Evolutionary conservation across 2,329 filamentous ascomycete genomes (phyloP).

Genomic region (Cladophialophora exuberans): DNA sequence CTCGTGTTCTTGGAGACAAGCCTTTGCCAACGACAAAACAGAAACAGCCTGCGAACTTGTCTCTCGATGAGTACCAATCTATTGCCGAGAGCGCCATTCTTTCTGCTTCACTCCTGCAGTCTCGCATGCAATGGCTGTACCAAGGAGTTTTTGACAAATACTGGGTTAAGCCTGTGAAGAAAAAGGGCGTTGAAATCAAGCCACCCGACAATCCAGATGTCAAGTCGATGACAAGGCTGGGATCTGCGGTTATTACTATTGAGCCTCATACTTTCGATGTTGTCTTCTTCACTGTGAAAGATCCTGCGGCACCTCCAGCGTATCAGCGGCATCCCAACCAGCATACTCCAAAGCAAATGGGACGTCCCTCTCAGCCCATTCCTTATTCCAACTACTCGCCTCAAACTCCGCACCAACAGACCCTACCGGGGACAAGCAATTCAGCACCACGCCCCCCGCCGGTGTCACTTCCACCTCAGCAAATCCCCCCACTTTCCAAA

Average conservation of each 20-base stretch:
- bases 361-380: conserved; percentile 7
- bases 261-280: conserved; percentile 67
- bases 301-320: conserved; percentile 44
- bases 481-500: neutral
- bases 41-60: conserved; percentile 53
- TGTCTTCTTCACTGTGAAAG: conserved; percentile 59
- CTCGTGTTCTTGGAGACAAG: conserved; percentile 56
- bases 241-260: conserved; percentile 62
- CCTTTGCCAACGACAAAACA: conserved; percentile 57
- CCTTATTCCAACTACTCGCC: conserved; percentile 41
- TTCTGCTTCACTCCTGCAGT: conserved; percentile 60
- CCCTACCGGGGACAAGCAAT: conserved; percentile 31
- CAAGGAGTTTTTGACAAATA: conserved; percentile 60
- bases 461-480: conserved; percentile 3
- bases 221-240: conserved; percentile 58
- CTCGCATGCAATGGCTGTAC: conserved; percentile 60
- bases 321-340: conserved; percentile 30
- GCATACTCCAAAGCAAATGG: conserved; percentile 25
- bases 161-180: conserved; percentile 61
- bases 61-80: conserved; percentile 60
- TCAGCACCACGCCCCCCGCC: conserved; percentile 11
- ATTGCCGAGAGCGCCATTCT: conserved; percentile 64
- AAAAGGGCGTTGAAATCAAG: conserved; percentile 54
- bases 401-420: conserved; percentile 45
- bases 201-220: conserved; percentile 53